Conservation (phyloP, 495 filamentous ascomycete genomes). For the Penicillium manginii region DNA sequence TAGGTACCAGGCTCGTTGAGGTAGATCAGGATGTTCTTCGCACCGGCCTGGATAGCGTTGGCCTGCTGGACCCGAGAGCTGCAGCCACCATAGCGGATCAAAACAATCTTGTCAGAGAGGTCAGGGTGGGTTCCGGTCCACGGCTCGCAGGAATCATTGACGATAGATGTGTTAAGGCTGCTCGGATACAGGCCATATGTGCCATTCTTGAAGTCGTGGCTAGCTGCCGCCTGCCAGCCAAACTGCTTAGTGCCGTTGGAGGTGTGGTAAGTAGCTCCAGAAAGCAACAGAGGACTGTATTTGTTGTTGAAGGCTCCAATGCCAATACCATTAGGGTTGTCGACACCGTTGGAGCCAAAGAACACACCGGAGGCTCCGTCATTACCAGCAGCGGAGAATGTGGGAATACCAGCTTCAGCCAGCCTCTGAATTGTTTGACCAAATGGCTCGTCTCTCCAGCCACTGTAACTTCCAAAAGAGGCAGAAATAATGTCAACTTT, state of each 20-base stretch:
- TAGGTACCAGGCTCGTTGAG: conserved; percentile 42
- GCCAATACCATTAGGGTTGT: conserved; percentile 52
- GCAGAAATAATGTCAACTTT: conserved; percentile 63
- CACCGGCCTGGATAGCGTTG: conserved; percentile 54
- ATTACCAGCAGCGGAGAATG: conserved; percentile 59
- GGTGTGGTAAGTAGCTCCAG: conserved; percentile 16
- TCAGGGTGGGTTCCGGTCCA: conserved; percentile 51
- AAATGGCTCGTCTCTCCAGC: conserved; percentile 50
- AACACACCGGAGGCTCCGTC: conserved; percentile 55
- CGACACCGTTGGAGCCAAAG: conserved; percentile 43
- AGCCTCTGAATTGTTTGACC: conserved; percentile 11
- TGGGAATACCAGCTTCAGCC: conserved; percentile 47
- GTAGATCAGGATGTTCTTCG: conserved; percentile 56
- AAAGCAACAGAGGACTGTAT: conserved; percentile 26
- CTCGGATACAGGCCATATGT: conserved; percentile 47
- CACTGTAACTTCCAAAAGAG: conserved; percentile 58
- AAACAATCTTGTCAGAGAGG: conserved; percentile 53
- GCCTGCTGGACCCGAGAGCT: conserved; percentile 50
- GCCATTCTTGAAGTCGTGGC: conserved; percentile 22
- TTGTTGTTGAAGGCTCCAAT: conserved; percentile 59
- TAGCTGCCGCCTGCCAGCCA: conserved; percentile 17
- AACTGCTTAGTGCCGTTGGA: conserved; percentile 20
- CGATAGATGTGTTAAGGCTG: conserved; percentile 50
- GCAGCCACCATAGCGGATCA: conserved; percentile 58
- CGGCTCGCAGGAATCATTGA: conserved; percentile 48